Evolutionary conservation across 306 rosid genomes (phyloP).

Genomic region (Trifolium repens): DNA sequence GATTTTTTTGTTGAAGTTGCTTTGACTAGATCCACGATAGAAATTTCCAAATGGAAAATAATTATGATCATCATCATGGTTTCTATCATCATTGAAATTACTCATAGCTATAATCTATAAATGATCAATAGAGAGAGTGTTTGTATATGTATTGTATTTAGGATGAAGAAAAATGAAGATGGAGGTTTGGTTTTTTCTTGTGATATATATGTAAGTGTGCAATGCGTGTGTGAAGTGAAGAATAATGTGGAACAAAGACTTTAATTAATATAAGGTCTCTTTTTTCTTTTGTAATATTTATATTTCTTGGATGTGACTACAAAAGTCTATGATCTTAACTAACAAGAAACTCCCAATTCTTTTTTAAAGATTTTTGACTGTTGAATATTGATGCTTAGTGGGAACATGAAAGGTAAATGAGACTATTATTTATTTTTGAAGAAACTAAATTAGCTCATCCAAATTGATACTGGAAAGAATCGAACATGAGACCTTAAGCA

Average conservation of each 20-base stretch:
- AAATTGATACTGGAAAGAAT: too few relatives aligned
- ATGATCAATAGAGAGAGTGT: background rate
- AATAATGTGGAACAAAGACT: slow-evolving; percentile 13
- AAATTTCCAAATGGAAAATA: background rate
- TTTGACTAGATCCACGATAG: background rate
- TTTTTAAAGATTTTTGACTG: slow-evolving; percentile 36
- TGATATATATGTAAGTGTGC: background rate
- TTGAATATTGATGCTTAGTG: slow-evolving; percentile 37
- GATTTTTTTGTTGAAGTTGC: slow-evolving; percentile 58
- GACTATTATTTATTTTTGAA: background rate
- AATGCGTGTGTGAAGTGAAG: slow-evolving; percentile 16
- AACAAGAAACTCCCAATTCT: slow-evolving; percentile 22
- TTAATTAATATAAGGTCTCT: background rate
- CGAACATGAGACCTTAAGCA: too few relatives aligned
- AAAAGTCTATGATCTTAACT: slow-evolving; percentile 17
- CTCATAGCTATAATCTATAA: slow-evolving; percentile 15
- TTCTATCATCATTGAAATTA: background rate
- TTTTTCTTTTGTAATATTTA: background rate
- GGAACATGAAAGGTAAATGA: background rate
- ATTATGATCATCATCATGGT: background rate
- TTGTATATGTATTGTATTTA: background rate
- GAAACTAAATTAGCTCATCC: too few relatives aligned
- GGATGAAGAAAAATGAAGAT: background rate
- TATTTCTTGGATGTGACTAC: background rate
- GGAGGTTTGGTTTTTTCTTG: background rate